phyloP scores from a whole-genome alignment of 805 yeast species.

The Spathaspora arborariae region DNA sequence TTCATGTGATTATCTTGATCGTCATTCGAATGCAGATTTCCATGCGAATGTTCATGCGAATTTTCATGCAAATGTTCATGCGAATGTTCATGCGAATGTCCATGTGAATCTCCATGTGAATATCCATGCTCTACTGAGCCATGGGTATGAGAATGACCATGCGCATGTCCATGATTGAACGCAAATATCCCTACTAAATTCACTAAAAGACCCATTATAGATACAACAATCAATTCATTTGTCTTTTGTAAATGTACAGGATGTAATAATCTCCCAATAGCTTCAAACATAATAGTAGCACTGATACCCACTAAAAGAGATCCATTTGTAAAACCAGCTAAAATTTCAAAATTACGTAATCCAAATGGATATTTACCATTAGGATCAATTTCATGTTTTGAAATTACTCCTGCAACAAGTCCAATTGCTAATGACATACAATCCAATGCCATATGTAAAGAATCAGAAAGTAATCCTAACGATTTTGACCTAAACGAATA shows the following conservation, averaged over 20 bases:
- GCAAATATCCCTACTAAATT: slow-evolving; percentile 92
- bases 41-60: slow-evolving; percentile 8
- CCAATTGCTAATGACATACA: slow-evolving; percentile 90
- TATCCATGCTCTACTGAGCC: slow-evolving; percentile 54
- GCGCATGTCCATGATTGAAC: slow-evolving; percentile 66
- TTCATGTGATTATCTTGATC: slow-evolving; percentile 22
- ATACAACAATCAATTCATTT: slow-evolving; percentile 79
- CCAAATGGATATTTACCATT: slow-evolving; percentile 84
- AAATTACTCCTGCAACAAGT: slow-evolving; percentile 68
- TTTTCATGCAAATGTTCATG: slow-evolving; percentile 17
- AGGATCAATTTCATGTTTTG: slow-evolving; percentile 41
- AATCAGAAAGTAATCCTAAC: slow-evolving; percentile 85
- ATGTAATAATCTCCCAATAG: slow-evolving; percentile 70
- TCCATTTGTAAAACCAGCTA: slow-evolving; percentile 96
- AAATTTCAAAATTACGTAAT: slow-evolving; percentile 75
- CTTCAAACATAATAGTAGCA: slow-evolving; percentile 82
- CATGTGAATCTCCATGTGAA: slow-evolving; percentile 38
- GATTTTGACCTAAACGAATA: slow-evolving; percentile 93
- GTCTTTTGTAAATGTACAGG: slow-evolving; percentile 80
- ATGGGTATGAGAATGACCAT: slow-evolving; percentile 28
- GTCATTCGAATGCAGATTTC: slow-evolving; percentile 9
- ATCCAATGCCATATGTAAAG: slow-evolving; percentile 94
- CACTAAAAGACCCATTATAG: slow-evolving; percentile 78
- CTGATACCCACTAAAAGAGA: slow-evolving; percentile 84
- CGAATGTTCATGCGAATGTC: slow-evolving; percentile 15